These are phyloP conservation scores for Ceratobasidium sp. DNA, from an alignment of 1,284 basidiomycete genomes.

Conservation along the genomic window DNA sequence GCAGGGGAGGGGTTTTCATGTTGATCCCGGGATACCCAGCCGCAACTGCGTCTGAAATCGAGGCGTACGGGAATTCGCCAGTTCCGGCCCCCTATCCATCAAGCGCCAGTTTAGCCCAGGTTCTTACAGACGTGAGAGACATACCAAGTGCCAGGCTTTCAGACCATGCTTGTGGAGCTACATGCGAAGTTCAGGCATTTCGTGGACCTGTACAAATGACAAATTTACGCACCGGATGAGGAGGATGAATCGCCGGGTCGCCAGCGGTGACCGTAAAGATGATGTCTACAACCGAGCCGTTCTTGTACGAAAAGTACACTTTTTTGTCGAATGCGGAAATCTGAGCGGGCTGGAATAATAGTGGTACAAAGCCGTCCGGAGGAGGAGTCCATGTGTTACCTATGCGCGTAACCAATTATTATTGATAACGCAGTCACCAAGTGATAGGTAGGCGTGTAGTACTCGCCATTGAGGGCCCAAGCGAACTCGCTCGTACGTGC, in stretches of 20 bases:
- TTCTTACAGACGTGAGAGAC: not conserved
- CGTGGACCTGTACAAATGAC: not conserved
- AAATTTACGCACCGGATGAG: conserved; percentile 10
- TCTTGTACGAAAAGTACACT: conserved; percentile 26
- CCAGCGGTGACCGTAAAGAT: conserved; percentile 31
- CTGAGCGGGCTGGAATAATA: conserved; percentile 16
- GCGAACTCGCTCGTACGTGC: conserved; percentile 21
- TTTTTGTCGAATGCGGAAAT: not conserved
- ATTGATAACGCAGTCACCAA: not conserved
- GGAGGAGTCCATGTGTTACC: conserved; percentile 31
- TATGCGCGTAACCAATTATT: not conserved
- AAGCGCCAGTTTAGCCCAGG: not conserved
- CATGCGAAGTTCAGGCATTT: not conserved
- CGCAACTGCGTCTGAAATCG: conserved; percentile 11
- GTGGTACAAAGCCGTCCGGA: conserved; percentile 9
- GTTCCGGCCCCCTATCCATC: not conserved
- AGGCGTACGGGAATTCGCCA: conserved; percentile 22
- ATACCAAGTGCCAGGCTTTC: conserved; percentile 17
- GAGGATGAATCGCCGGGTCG: conserved; percentile 16
- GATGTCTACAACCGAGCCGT: conserved; percentile 27
- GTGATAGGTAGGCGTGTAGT: not conserved
- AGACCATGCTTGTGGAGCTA: conserved; percentile 5
- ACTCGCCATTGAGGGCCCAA: conserved; percentile 33
- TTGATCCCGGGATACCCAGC: conserved; percentile 21
- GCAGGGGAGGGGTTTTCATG: conserved; percentile 23